phyloP scores from a whole-genome alignment of 2,329 filamentous ascomycete species.

The Calonectria fujianensis region DNA sequence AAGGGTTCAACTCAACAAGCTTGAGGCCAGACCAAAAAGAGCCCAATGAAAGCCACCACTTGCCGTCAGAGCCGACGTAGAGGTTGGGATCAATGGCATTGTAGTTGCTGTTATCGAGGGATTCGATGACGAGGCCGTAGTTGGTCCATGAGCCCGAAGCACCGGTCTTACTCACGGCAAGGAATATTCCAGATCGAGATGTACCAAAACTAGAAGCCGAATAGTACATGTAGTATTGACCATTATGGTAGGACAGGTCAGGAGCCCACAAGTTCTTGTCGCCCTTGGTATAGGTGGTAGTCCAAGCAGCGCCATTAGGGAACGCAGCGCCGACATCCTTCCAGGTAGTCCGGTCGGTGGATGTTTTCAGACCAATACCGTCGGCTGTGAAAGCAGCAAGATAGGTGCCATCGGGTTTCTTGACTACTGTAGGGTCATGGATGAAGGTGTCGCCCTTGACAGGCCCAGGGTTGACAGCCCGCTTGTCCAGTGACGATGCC shows the following conservation, averaged over 20 bases:
- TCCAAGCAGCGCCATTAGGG: slow-evolving; percentile 58
- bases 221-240: slow-evolving; percentile 58
- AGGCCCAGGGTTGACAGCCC: slow-evolving; percentile 49
- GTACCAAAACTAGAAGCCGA: slow-evolving; percentile 57
- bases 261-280: slow-evolving; percentile 68
- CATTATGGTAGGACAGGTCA: slow-evolving; percentile 66
- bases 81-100: slow-evolving; percentile 11
- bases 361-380: slow-evolving; percentile 57
- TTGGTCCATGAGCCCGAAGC: slow-evolving; percentile 28
- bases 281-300: slow-evolving; percentile 56
- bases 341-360: slow-evolving; percentile 58
- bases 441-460: slow-evolving; percentile 54
- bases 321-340: slow-evolving; percentile 56
- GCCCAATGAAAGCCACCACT: slow-evolving; percentile 59
- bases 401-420: slow-evolving; percentile 55
- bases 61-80: slow-evolving; percentile 52
- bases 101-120: not conserved
- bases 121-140: not conserved
- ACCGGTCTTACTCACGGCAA: slow-evolving; percentile 56
- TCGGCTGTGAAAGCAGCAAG: slow-evolving; percentile 54
- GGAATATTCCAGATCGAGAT: slow-evolving; percentile 56
- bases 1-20: slow-evolving; percentile 53
- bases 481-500: slow-evolving; percentile 29
- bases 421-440: slow-evolving; percentile 57
- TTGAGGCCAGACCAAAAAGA: slow-evolving; percentile 59